phyloP scores from a whole-genome alignment of 2,329 filamentous ascomycete genomes.

The Fusarium torulosum region DNA sequence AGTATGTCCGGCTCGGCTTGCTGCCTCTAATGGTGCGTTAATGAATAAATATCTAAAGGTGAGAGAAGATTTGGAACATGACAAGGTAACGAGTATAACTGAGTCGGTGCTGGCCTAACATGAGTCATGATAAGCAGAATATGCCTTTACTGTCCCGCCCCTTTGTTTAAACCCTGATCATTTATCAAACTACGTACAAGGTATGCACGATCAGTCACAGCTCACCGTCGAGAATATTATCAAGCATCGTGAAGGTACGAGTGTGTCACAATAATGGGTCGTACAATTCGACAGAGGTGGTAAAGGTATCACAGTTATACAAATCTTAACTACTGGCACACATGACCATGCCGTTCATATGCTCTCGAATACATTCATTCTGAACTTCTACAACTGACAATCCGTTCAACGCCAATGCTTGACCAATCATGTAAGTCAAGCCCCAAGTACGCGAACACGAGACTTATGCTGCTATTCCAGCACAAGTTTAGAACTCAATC shows the following conservation, averaged over 20 bases:
- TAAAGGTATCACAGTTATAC: conserved; percentile 18
- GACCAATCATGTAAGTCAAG: conserved; percentile 10
- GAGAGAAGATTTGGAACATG: neutral
- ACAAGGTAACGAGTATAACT: neutral
- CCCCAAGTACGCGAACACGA: neutral
- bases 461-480: neutral
- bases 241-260: no score
- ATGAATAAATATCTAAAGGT: neutral
- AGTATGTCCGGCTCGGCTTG: conserved; percentile 21
- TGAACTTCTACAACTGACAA: conserved; percentile 25
- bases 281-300: neutral
- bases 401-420: conserved; percentile 29
- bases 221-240: no score
- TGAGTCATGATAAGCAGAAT: no score
- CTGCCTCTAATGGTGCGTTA: neutral
- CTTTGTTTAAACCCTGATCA: no score
- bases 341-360: neutral
- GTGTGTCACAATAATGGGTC: neutral
- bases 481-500: conserved; percentile 75
- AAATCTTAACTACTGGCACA: conserved; percentile 16
- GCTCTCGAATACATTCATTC: conserved; percentile 22
- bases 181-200: no score
- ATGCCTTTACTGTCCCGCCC: no score
- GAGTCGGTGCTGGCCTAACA: neutral
- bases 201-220: no score